Conservation (phyloP, 345 rosid species). For the Syzygium grande region DNA sequence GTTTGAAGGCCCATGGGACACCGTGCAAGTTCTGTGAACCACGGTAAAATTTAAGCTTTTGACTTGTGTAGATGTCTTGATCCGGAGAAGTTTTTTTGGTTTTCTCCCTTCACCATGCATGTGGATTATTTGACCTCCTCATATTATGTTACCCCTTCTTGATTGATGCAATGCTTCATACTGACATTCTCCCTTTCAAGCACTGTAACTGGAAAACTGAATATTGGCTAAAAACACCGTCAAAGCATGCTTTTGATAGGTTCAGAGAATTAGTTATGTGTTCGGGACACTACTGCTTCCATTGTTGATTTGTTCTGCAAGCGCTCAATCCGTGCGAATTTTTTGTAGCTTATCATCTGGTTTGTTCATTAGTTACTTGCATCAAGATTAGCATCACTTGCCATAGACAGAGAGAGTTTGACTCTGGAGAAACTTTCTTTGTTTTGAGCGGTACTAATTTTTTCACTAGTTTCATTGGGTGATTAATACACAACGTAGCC, state of each 20-base stretch:
- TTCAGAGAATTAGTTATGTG: background rate
- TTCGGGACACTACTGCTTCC: background rate
- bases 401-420: background rate
- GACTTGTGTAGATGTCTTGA: accelerated
- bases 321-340: background rate
- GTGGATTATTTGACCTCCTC: background rate
- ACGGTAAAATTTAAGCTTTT: background rate
- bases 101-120: background rate
- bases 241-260: background rate
- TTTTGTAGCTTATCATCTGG: background rate
- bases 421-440: background rate
- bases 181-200: background rate
- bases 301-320: background rate
- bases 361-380: background rate
- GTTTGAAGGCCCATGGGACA: background rate
- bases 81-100: background rate
- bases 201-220: background rate
- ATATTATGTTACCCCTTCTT: background rate
- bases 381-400: background rate
- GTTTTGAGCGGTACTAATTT: background rate
- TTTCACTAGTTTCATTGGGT: background rate
- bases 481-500: background rate
- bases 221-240: background rate
- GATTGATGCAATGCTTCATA: background rate
- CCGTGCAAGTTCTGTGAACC: background rate